Base-by-base conservation (phyloP, 2,329 filamentous ascomycete genomes). In the Plenodomus biglobosus region DNA sequence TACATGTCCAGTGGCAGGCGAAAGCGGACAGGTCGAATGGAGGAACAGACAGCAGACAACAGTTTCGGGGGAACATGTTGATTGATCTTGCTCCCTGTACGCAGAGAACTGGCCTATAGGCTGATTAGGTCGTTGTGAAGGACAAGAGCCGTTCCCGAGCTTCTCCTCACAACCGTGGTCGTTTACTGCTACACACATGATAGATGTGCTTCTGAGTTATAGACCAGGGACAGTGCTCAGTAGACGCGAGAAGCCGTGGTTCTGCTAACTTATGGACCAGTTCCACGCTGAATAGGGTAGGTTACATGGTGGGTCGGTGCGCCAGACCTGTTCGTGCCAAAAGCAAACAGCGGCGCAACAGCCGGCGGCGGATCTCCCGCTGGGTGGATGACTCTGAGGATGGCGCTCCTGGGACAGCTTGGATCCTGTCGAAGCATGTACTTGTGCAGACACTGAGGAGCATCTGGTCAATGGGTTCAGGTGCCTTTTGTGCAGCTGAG, bases 241-340 rank as follows among this genome's bases (percentile, higher is more conserved):
- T 22, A 44, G 39, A 49, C 42, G 51, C 44, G 40, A 50, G 51
- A 54, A 50, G 55, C 48, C 42, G 42, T 45, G 50, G 56, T 51
- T 50, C 53, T 56, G 27, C 32, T 34, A 13, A 49, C 43, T 27
- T 40, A 37, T 43, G 38, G 35, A 46, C 42, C 44, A 40, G 41
- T 53, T 40, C 35, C 20, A 38, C 51, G 45, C 62, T 61, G n/a
- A 39, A 57, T 53, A 37, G 42, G 48, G 45, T 48, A 55, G 52
- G 60, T 64, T 61, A 59, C 64, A 66, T 62, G 51, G 30, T 48
- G 40, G 44, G 50, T 40, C 41, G 46, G 36, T 44, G 41, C 44
- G 44, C 44, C 50, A 53, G 43, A 46, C 36, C 32, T 47, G 40
- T 39, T 40, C 38, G 46, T 47, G 38, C 40, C 55, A 58, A 55